A percentile compares a stretch with the other conserved stretches of the same genome.
phyloP scores from a whole-genome alignment of 208 protist genomes.

The Leptomonas pyrrhocoris region DNA sequence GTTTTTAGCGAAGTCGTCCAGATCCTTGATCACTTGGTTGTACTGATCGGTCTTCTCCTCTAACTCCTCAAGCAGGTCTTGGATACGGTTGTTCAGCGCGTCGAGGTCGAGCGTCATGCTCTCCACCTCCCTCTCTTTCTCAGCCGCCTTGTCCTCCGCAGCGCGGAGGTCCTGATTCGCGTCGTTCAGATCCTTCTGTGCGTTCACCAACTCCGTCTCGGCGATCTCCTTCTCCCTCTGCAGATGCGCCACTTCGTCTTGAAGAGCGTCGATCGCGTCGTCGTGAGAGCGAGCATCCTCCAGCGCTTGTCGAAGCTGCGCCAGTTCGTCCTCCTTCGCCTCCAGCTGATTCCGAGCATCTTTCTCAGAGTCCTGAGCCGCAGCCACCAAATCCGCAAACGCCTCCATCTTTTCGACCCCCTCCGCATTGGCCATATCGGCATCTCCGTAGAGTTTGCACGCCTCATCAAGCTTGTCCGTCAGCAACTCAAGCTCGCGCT shows the following conservation, averaged over 20 bases:
- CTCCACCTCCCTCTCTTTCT: constrained; percentile 28
- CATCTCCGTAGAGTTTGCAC: constrained; percentile 34
- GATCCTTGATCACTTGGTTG: constrained; percentile 64
- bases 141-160: constrained; percentile 19
- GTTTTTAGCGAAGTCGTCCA: constrained; percentile 63
- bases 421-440: constrained; percentile 30
- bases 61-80: constrained; percentile 63
- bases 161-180: constrained; percentile 15
- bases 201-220: constrained; percentile 31
- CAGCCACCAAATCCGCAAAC: constrained; percentile 31
- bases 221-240: constrained; percentile 33
- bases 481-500: constrained; percentile 39
- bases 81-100: constrained; percentile 41
- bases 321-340: constrained; percentile 43
- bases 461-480: constrained; percentile 46
- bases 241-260: constrained; percentile 25
- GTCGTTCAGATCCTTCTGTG: constrained; percentile 29
- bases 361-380: constrained; percentile 32
- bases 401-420: constrained; percentile 38
- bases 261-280: constrained; percentile 18
- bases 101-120: constrained; percentile 45
- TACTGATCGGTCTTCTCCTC: constrained; percentile 61
- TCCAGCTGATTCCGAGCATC: constrained; percentile 33
- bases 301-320: constrained; percentile 12
- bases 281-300: constrained; percentile 18